phyloP scores from a whole-genome alignment of 2,329 filamentous ascomycete species.

The Dichotomopilus funicola region DNA sequence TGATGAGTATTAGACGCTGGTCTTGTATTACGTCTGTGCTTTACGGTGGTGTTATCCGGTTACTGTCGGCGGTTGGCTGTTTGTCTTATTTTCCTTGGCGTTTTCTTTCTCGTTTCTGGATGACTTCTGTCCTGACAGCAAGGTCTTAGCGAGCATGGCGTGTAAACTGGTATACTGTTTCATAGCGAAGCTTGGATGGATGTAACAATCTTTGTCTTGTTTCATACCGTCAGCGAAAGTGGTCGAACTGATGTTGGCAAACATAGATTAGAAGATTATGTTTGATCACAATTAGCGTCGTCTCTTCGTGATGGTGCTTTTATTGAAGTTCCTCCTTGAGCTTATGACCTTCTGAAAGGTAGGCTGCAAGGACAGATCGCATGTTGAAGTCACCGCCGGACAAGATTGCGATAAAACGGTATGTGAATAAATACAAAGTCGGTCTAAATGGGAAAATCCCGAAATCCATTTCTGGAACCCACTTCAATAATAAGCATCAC shows the following conservation, averaged over 20 bases:
- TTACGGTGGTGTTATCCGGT: neutral
- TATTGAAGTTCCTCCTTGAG: no score
- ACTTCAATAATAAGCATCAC: no score
- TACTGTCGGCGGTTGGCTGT: neutral
- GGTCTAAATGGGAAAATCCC: no score
- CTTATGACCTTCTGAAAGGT: no score
- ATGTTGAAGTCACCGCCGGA: no score
- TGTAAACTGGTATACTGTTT: slow-evolving; percentile 4
- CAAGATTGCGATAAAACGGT: no score
- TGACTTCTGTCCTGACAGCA: neutral
- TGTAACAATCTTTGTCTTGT: neutral
- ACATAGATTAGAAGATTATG: neutral
- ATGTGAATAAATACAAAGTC: no score
- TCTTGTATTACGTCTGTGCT: neutral
- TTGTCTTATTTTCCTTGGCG: neutral
- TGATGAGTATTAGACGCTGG: no score
- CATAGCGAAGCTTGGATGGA: neutral
- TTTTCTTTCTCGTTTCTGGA: neutral
- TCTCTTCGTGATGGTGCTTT: no score
- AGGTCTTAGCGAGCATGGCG: slow-evolving; percentile 1
- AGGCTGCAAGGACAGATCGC: no score
- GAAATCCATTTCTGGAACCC: no score
- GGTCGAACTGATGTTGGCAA: neutral
- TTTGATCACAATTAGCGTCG: neutral
- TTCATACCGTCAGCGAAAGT: neutral